Conservation (phyloP, 192 early-diverging fungal species). For the Gorgonomyces haynaldii region DNA sequence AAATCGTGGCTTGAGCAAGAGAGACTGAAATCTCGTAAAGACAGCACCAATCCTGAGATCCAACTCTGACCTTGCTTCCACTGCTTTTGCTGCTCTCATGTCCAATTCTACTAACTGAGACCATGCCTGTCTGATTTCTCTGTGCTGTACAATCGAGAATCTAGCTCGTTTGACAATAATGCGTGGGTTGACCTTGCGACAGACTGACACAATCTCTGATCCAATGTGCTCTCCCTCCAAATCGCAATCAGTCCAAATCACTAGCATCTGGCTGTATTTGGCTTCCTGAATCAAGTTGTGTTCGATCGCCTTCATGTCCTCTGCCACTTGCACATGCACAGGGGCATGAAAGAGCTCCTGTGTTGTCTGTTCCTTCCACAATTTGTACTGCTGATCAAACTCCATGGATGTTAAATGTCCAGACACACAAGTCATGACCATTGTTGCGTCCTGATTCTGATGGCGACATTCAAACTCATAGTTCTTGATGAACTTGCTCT, state of each 20-base stretch:
- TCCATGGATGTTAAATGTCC: constrained; percentile 67
- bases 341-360: constrained; percentile 55
- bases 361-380: constrained; percentile 54
- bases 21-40: constrained; percentile 86
- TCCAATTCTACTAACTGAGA: constrained; percentile 61
- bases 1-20: constrained; percentile 50
- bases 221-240: constrained; percentile 91
- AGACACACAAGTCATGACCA: constrained; percentile 71
- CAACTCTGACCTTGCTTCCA: constrained; percentile 72
- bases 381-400: constrained; percentile 47
- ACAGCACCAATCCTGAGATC: constrained; percentile 87
- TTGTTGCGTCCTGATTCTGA: constrained; percentile 33
- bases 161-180: constrained; percentile 69
- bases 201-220: constrained; percentile 62
- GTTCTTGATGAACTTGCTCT: constrained; percentile 63
- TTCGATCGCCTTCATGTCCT: constrained; percentile 41
- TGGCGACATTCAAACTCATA: constrained; percentile 62
- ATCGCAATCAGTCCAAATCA: constrained; percentile 99
- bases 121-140: constrained; percentile 47
- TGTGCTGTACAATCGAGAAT: constrained; percentile 75
- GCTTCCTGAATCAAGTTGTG: constrained; percentile 57
- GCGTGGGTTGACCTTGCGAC: constrained; percentile 44
- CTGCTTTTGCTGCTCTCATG: constrained; percentile 60
- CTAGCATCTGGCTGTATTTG: constrained; percentile 47
- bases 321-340: constrained; percentile 38